A percentile compares a stretch with the other conserved stretches of the same genome.
Evolutionary conservation across 2,329 filamentous ascomycete species (phyloP).

Genomic region (Cladosporium sp.): DNA sequence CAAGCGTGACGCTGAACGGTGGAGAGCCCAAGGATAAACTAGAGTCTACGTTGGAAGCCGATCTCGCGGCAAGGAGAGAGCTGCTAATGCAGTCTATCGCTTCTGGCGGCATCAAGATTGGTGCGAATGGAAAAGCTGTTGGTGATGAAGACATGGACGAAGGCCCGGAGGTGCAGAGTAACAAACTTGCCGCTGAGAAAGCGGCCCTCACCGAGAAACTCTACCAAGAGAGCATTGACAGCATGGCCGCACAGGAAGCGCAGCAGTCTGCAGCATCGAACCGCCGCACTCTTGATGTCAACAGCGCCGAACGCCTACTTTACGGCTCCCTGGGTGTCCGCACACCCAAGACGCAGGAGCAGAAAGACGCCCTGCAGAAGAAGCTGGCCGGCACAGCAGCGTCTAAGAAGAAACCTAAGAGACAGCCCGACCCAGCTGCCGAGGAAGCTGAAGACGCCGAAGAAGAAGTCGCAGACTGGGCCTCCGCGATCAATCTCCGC

Average conservation of each 20-base stretch:
- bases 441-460: conserved; percentile 15
- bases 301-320: conserved; percentile 62
- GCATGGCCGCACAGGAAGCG: neutral
- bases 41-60: neutral
- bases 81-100: conserved; percentile 50
- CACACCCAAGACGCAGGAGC: conserved; percentile 63
- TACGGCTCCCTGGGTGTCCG: conserved; percentile 70
- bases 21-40: conserved; percentile 14
- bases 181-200: neutral
- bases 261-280: neutral
- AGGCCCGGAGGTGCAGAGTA: conserved; percentile 20
- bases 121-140: conserved; percentile 10
- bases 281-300: conserved; percentile 48
- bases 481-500: conserved; percentile 65
- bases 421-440: conserved; percentile 15
- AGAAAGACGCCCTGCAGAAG: conserved; percentile 60
- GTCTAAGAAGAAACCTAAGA: neutral
- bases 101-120: conserved; percentile 50
- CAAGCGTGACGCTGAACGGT: conserved; percentile 10
- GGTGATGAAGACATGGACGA: conserved; percentile 19
- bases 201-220: conserved; percentile 1
- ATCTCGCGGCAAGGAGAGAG: conserved; percentile 23
- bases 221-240: neutral
- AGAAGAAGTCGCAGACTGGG: conserved; percentile 51
- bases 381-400: conserved; percentile 40